phyloP scores from a whole-genome alignment of 139 green algal species.

The Chlamydomonas schloesseri region DNA sequence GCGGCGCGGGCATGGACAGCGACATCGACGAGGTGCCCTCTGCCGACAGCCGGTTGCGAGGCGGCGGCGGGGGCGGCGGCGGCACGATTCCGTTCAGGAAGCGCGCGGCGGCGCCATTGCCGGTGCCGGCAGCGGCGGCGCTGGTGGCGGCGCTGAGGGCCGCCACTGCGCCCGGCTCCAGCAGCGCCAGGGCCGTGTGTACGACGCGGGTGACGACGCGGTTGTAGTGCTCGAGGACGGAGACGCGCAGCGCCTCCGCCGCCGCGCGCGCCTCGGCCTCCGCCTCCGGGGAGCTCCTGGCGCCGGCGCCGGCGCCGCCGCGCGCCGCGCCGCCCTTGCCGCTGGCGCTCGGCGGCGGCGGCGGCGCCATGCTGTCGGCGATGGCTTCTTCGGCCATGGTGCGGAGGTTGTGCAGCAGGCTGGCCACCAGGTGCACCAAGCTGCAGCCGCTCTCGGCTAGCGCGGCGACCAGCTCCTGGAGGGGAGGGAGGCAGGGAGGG shows the following conservation, averaged over 20 bases:
- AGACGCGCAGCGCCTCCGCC: not conserved
- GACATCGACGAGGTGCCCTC: too few relatives aligned
- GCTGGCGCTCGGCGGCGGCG: not conserved
- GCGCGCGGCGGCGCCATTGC: not conserved
- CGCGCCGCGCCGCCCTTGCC: not conserved
- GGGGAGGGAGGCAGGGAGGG: too few relatives aligned
- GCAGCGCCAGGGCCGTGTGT: not conserved
- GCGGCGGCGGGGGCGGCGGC: not conserved
- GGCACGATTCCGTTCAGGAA: not conserved
- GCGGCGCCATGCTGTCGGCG: not conserved
- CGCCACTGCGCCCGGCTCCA: not conserved
- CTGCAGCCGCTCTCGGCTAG: conserved; percentile 47
- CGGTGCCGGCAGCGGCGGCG: not conserved
- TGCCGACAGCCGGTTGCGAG: not conserved
- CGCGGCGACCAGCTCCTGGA: conserved; percentile 41
- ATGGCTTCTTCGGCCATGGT: conserved; percentile 49
- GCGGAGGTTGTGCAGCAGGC: conserved; percentile 59
- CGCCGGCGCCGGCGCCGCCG: not conserved
- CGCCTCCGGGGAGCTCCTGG: not conserved
- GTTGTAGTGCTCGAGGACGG: conserved; percentile 4
- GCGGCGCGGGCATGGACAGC: too few relatives aligned
- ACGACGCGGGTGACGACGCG: not conserved
- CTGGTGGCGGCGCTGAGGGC: not conserved
- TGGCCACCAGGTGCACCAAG: conserved; percentile 50
- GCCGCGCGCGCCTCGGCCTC: not conserved